Evolutionary conservation across 257 asterid genomes (phyloP).

Genomic region (Capsicum pubescens): DNA sequence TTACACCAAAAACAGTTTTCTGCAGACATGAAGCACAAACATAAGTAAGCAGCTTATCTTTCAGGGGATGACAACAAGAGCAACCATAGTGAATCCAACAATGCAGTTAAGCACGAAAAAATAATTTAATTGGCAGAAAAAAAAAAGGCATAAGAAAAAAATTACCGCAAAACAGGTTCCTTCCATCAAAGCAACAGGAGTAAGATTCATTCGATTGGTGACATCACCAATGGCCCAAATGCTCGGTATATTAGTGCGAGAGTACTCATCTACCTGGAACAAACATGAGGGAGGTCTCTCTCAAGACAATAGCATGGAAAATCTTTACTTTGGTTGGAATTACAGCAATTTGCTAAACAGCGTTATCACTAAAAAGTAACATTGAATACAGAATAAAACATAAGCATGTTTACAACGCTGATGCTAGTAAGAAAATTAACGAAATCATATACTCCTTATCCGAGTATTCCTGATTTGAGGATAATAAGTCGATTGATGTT

Average conservation of each 20-base stretch:
- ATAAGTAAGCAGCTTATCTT: not conserved
- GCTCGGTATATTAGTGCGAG: conserved; percentile 91
- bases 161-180: conserved; percentile 89
- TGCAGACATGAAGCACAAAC: conserved; percentile 44
- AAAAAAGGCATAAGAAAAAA: conserved; percentile 32
- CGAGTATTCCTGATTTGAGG: not conserved
- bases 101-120: conserved; percentile 6
- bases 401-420: not conserved
- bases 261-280: conserved; percentile 75
- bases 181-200: conserved; percentile 99
- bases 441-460: not conserved
- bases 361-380: not conserved
- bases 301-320: conserved; percentile 7
- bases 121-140: not conserved
- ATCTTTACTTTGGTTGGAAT: not conserved
- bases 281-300: not conserved
- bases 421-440: not conserved
- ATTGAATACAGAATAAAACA: not conserved
- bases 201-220: conserved; percentile 90
- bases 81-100: not conserved
- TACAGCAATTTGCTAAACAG: conserved; percentile 15
- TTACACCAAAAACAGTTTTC: conserved; percentile 96
- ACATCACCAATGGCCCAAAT: conserved; percentile 98
- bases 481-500: not conserved
- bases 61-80: not conserved